Evolutionary conservation across 306 rosid species (phyloP).

Genomic region (Begonia masoniana): DNA sequence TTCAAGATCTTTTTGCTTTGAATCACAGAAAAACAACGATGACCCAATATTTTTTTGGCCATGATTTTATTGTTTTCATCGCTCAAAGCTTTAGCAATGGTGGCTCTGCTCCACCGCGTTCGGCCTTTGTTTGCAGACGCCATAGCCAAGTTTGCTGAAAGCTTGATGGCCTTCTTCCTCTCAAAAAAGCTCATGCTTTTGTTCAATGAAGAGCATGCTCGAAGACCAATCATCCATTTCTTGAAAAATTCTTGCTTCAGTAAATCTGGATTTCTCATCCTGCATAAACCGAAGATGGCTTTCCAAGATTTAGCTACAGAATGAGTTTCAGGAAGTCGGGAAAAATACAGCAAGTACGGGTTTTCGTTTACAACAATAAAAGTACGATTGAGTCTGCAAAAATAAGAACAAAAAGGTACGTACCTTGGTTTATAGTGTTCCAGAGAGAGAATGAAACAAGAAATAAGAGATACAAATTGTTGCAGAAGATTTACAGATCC

Average conservation of each 20-base stretch:
- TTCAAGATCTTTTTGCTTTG: conserved; percentile 33
- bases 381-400: too few species aligned
- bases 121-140: conserved; percentile 45
- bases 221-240: conserved; percentile 54
- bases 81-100: conserved; percentile 27
- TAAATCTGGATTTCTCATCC: conserved; percentile 36
- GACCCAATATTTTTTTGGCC: conserved; percentile 14
- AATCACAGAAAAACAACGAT: not conserved
- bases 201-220: conserved; percentile 31
- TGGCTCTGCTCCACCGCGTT: conserved; percentile 59
- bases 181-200: conserved; percentile 40
- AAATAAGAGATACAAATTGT: not conserved
- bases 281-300: not conserved
- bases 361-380: too few species aligned
- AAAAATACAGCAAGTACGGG: too few species aligned
- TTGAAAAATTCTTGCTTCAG: conserved; percentile 49
- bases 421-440: too few species aligned
- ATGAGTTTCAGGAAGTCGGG: not conserved
- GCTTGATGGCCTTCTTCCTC: conserved; percentile 66
- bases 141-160: conserved; percentile 76
- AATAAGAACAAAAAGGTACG: too few species aligned
- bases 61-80: conserved; percentile 5
- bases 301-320: conserved; percentile 12
- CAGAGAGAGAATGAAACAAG: too few species aligned
- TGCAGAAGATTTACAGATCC: conserved; percentile 28